A percentile compares a stretch with the other conserved stretches of the same genome.
phyloP scores from a whole-genome alignment of 106 monocot species.

The Dendrobium huoshanense region DNA sequence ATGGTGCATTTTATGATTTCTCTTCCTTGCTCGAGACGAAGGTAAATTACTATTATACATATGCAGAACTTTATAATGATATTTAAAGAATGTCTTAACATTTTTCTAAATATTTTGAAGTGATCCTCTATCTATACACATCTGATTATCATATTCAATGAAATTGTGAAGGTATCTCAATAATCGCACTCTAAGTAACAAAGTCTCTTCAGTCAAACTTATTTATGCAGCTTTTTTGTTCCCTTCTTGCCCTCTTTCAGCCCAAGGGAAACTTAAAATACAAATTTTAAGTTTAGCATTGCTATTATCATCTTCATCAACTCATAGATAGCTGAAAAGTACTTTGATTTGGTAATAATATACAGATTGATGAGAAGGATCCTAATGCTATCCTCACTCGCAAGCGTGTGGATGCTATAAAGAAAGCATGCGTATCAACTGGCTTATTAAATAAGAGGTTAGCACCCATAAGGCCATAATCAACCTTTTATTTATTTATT shows the following conservation, averaged over 20 bases:
- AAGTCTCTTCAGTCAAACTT: background rate
- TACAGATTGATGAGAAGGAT: constrained; percentile 66
- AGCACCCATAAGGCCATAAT: background rate
- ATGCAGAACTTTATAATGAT: too few relatives aligned
- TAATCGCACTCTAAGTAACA: background rate
- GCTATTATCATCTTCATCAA: too few relatives aligned
- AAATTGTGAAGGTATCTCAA: background rate
- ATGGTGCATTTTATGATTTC: constrained; percentile 77
- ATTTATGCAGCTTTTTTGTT: too few relatives aligned
- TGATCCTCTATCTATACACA: too few relatives aligned
- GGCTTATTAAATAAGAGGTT: constrained; percentile 61
- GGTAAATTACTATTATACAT: constrained; percentile 22
- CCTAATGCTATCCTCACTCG: constrained; percentile 65
- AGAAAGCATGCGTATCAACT: constrained; percentile 60
- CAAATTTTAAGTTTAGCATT: too few relatives aligned
- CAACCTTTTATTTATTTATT: background rate
- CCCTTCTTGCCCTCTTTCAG: too few relatives aligned
- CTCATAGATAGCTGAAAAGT: background rate
- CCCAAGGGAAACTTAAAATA: too few relatives aligned
- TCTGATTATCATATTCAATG: too few relatives aligned
- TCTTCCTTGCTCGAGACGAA: constrained; percentile 58
- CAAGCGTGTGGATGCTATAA: constrained; percentile 60
- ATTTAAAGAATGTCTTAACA: too few relatives aligned
- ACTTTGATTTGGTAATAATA: background rate
- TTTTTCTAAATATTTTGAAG: too few relatives aligned